Evolutionary conservation across 441 rosid genomes (phyloP).

Genomic region (Adansonia grandidieri): DNA sequence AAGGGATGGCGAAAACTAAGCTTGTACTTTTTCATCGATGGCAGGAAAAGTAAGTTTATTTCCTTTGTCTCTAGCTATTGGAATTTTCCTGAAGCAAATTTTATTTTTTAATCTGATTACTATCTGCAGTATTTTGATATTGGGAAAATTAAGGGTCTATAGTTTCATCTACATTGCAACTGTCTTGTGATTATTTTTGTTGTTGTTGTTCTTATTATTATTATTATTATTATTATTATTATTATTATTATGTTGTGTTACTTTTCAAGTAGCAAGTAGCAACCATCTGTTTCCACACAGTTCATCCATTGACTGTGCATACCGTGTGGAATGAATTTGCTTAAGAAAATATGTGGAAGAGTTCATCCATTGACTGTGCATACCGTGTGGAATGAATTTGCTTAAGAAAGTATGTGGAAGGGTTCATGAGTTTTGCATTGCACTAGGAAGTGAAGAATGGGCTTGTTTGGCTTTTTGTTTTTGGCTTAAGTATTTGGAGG

Average conservation of each 20-base stretch:
- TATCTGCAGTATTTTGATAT: neutral
- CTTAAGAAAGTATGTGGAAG: slow-evolving; percentile 1
- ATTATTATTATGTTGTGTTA: neutral
- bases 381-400: slow-evolving; percentile 6
- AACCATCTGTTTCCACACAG: neutral
- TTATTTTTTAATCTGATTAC: neutral
- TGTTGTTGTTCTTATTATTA: neutral
- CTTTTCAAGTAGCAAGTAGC: neutral
- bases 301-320: neutral
- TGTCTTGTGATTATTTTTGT: neutral
- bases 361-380: neutral
- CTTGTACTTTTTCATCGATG: slow-evolving; percentile 67
- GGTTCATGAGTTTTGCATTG: slow-evolving; percentile 1
- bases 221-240: neutral
- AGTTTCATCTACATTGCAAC: slow-evolving; percentile 1
- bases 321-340: slow-evolving; percentile 7
- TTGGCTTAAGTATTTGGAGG: neutral
- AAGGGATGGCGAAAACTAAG: slow-evolving; percentile 60
- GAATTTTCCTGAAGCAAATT: neutral
- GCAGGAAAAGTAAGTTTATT: slow-evolving; percentile 57
- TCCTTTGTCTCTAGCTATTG: neutral
- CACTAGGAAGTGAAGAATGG: slow-evolving; percentile 13
- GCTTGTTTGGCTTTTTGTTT: neutral
- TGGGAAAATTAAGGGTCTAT: neutral
- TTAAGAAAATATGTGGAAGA: neutral